Evolutionary conservation across 805 yeast species (phyloP), one percentile per base, ranked within the genome.

Genomic region (Pichia nanzhaoensis): DNA sequence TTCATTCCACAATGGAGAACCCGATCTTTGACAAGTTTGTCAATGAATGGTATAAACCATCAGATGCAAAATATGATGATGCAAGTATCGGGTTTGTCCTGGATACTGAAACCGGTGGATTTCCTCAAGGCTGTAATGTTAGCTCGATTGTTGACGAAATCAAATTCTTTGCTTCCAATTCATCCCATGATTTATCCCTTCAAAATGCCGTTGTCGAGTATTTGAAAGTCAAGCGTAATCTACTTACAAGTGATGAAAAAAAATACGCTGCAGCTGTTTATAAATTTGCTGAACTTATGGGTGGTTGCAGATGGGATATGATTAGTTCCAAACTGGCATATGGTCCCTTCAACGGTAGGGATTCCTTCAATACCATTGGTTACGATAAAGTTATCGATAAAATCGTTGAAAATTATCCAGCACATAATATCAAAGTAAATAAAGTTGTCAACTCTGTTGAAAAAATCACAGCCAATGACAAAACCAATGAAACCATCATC

Each of bases 1-100:
- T 73, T 54, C 80, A 75, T 51, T 75, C 74, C 31, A 59, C 71
- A 9, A 58, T 69, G 27, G 63, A 66, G 42, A 75, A 75, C 49
- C 61, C 63, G 3, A 59, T 69, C 6, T 65, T 73, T 43, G 55
- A 58, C 22, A 57, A 61, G 20, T 57, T 64, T 16, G 51, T 57
- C 6, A 46, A 49, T 10, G 51, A 49, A 4, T 44, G 54, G 20
- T 50, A 61, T 35, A 60, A 53, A 33, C 34, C 34, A 27, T 14
- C 21, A 10, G 50, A 39, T 14, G 43, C 64, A 2, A 56, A 56
- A 42, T 65, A 61, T 38, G 69, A 65, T 48, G 69, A 65, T 48
- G 48, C 51, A 20, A 52, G 50, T 33, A 16, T 47, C 31, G 50
- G 47, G 1, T 19, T 47, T 35, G 13, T 46, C 16, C 14, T 42